Base-by-base conservation (phyloP, 306 rosid genomes). In the Pterocarpus santalinus region DNA sequence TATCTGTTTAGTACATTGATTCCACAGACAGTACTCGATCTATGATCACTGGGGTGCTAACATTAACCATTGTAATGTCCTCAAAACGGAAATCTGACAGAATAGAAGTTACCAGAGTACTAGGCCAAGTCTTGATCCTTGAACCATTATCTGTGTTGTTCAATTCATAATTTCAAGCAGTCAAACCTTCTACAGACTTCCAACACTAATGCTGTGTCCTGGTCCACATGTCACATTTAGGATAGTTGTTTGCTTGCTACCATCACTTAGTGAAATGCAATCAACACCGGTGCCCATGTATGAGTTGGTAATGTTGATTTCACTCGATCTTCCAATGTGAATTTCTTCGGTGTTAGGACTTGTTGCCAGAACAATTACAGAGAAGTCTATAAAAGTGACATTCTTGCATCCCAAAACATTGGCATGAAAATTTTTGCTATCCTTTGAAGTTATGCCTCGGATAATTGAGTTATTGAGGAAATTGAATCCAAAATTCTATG, bases 11-110 rank as follows among this genome's bases (percentile, higher is more conserved):
- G 73, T 65, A 74, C 93, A 89, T 0, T 73, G 74, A 35, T 85
- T 82, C 77, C 78, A 83, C 4, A 92, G 92, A 77, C 93, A 89
- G 22, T 91, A 88, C 87, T 78, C 88, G 93, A 56, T 91, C 90
- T 3, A 88, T 72, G 33, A 89, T 8, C 14, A 91, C n/a, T 0
- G 92, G 92, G 56, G 69, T 81, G 3, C 2, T 1, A 14, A 89
- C 93, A 41, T 86, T 28, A 0, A 12, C 5, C 93, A 91, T 83
- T 46, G 9, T 77, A 49, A 88, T 68, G 53, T 90, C 83, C 49
- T 77, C 86, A 49, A 85, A 85, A 56, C 57, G 79, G 44, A 90
- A 49, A 55, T 90, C 35, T 0, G 88, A 47, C 41, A 61, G 76
- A 2, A 15, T 2, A 4, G 46, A 63, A 0, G 15, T 2, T 3